Conservation (phyloP, 2,329 filamentous ascomycete species). For the Pyrenochaeta sp. region DNA sequence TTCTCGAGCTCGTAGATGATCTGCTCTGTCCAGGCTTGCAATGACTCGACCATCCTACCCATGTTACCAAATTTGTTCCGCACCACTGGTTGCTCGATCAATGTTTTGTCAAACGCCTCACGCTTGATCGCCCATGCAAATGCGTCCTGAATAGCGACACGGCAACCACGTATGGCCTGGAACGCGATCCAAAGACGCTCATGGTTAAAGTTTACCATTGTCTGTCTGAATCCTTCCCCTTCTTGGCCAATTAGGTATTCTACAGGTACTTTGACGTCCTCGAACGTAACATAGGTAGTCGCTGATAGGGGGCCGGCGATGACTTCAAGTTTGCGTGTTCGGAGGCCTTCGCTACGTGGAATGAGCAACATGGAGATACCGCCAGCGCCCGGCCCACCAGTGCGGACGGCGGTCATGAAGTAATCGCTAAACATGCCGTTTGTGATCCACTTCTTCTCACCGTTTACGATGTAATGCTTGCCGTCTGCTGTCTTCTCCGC, state of each 20-base stretch:
- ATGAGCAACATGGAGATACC: slow-evolving; percentile 45
- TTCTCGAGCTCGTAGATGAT: slow-evolving; percentile 37
- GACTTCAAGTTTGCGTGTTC: slow-evolving; percentile 33
- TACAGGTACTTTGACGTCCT: slow-evolving; percentile 42
- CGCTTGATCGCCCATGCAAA: slow-evolving; percentile 41
- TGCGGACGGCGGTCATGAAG: slow-evolving; percentile 45
- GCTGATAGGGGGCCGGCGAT: slow-evolving; percentile 32
- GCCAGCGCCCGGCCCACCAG: slow-evolving; percentile 35
- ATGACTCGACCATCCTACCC: slow-evolving; percentile 34
- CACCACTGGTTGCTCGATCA: slow-evolving; percentile 45
- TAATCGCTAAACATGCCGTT: slow-evolving; percentile 47
- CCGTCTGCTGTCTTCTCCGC: slow-evolving; percentile 36
- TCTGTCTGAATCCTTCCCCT: slow-evolving; percentile 41
- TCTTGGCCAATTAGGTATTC: slow-evolving; percentile 40
- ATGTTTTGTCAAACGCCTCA: slow-evolving; percentile 41
- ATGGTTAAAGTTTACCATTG: slow-evolving; percentile 48
- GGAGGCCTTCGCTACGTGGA: slow-evolving; percentile 30
- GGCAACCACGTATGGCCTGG: slow-evolving; percentile 37
- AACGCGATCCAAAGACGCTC: slow-evolving; percentile 45
- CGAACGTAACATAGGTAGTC: slow-evolving; percentile 43
- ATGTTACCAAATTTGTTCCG: slow-evolving; percentile 44
- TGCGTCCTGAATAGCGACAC: slow-evolving; percentile 39
- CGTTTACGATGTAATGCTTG: slow-evolving; percentile 49
- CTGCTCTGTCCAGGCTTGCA: slow-evolving; percentile 43
- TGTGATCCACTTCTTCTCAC: slow-evolving; percentile 52